Base-by-base conservation (phyloP, 1,139 yeast species). In the Yamadazyma spencermartinsiae region DNA sequence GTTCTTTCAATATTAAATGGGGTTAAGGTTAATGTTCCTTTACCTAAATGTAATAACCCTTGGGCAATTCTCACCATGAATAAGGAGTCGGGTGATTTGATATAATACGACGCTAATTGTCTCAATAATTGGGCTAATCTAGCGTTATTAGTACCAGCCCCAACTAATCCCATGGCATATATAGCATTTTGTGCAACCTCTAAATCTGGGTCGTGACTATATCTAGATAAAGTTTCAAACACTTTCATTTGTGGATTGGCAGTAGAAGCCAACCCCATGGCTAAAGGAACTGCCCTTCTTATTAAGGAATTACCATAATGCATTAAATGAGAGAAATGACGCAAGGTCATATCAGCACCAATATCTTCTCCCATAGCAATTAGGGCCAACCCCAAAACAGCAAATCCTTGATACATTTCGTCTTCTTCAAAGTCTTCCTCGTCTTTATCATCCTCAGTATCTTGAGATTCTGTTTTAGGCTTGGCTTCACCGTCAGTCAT, bases 91-190 rank as follows among this genome's bases (percentile, higher is more conserved):
- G 95, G 83, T 40, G 94, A 95, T 56, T 92, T 86, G 43, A 86
- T 78, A 60, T 94, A 94, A 63, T 94, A 94, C 39, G 88, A 82
- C 1, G 98, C 98, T 55, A 94, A 76, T 63, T 92, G 98, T 62
- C 98, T 80, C 56, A 94, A 76, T 49, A 94, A 74, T 68, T 92
- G 98, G 2, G 98, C 98, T 50, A 94, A 75, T 69, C 99, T 85
- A 7, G 99, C 98, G 60, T 94, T 94, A 65, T 92, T 90, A 28
- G 98, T 94, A 66, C 99, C 99, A 20, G 97, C 94, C 58, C 98
- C 98, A 50, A 92, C 96, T 48, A 94, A 68, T 42, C 99, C 98
- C 98, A 94, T 90, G 32, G 96, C 82, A 57, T 87, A 90, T 46
- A 92, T 90, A 20, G 98, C 90, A 58, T 90, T 94, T 61, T 85